phyloP scores from a whole-genome alignment of 139 green algal species.

The Chlorella sp. region DNA sequence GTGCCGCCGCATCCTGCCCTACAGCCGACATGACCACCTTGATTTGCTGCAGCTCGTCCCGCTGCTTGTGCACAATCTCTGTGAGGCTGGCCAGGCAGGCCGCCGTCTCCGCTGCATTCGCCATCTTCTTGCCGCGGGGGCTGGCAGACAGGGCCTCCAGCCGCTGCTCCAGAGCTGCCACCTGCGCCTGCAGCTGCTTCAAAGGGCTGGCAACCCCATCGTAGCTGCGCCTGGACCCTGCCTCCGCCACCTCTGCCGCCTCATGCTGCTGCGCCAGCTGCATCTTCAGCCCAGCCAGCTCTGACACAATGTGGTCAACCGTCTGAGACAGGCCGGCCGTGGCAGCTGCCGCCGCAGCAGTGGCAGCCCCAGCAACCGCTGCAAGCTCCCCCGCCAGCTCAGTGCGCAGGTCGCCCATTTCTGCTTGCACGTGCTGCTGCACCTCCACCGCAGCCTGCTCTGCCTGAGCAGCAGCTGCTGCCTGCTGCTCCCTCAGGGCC shows the following conservation, averaged over 20 bases:
- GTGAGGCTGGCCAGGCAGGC: neutral
- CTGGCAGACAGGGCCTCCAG: neutral
- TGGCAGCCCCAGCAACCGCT: neutral
- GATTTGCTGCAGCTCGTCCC: neutral
- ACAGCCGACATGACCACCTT: neutral
- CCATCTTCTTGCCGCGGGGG: neutral
- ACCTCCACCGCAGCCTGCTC: neutral
- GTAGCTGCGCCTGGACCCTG: neutral
- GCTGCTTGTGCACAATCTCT: conserved; percentile 14
- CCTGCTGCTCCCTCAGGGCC: neutral
- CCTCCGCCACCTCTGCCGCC: neutral
- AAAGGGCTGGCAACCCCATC: neutral
- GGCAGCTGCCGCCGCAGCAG: neutral
- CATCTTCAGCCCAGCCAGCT: conserved; percentile 10
- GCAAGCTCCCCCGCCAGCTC: neutral
- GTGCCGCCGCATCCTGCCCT: no score
- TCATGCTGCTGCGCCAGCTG: conserved; percentile 21
- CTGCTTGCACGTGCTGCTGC: neutral
- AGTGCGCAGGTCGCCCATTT: neutral
- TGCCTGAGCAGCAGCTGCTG: neutral
- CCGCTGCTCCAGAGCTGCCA: neutral
- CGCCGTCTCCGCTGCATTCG: neutral
- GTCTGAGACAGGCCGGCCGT: neutral
- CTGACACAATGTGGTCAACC: neutral
- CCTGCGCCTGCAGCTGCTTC: neutral